Evolutionary conservation across 495 filamentous ascomycete species (phyloP), one percentile per base, ranked within the genome.

Genomic region (Haplographium delicatum): DNA sequence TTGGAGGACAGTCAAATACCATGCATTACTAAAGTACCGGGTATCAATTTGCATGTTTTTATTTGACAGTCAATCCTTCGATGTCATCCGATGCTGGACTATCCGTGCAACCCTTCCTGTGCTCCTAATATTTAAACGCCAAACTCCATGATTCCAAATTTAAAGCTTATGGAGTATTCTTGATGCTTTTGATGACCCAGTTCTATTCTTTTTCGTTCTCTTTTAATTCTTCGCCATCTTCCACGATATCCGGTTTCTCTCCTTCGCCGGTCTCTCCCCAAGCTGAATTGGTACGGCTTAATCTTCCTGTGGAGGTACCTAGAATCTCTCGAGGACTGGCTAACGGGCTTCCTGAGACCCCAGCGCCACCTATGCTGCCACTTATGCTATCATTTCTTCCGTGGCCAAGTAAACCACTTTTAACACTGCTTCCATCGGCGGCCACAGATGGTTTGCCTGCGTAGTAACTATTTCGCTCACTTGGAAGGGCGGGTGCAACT

Each of bases 381-480:
- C 75, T 84, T 20, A 89, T 80, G 60, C 89, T 95, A 58, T 95
- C 90, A 50, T 87, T 85, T 41, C 88, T 74, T 2, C 78, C 76
- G 61, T 96, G 90, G 0, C 87, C 86, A 10, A 89, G 62, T 4
- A 84, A 62, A 1, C 83, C 88, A 57, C 89, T 95, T 25, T 86
- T 75, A 10, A 94, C 72, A 59, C 90, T 95, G 1, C 81, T 79
- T 0, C 80, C 85, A 56, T 94, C 89, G n/a, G 78, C 82, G 3
- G 68, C 57, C 47, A 61, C 59, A 43, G 64, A 73, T 65, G 83
- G 83, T 64, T 89, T 88, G 31, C 70, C 70, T 8, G 86, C 77
- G 60, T 95, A 88, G 53, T 87, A 82, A 66, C 88, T 93, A 59
- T 84, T 87, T 24, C 90, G 73, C 59, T 95, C 90, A 44, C 86